Evolutionary conservation across 1,284 basidiomycete genomes (phyloP), one percentile per base, ranked within the genome.

Genomic region (Erythrobasidium hasegawianum): DNA sequence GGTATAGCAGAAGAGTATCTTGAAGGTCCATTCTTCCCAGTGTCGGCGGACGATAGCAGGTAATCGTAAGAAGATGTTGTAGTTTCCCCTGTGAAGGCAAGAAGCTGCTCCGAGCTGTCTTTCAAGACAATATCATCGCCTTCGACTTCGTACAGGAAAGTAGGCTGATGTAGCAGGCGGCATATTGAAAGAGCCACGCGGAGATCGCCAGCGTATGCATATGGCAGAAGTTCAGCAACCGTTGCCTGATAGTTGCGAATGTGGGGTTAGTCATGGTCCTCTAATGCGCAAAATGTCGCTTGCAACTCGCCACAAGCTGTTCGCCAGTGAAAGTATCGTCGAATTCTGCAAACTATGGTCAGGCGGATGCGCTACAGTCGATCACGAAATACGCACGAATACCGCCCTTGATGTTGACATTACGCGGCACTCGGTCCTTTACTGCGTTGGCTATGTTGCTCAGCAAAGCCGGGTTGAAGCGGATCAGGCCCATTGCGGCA

Each of bases 111-210:
- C 1, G 93, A 87, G 3, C 90, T 88, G 74, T 97, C 95, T 67
- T 88, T 86, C 52, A 97, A 79, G 0, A 86, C 82, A 24, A 86
- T 85, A 64, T 87, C 85, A 38, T 90, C 91, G 90, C 93, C 96
- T 76, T 97, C 94, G 7, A 97, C 94, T 76, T 98, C 95, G 76
- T 95, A 91, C 76, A 97, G 93, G 82, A 93, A 96, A 7, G 97
- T 83, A 76, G 95, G 90, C 69, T 85, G 87, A 73, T 97, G 93
- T 29, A 98, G 80, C 69, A 88, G 89, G 27, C 90, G 86, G 0
- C 92, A 94, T 13, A 96, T 86, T 72, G 86, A 84, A 11, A 97
- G 80, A 1, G 94, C 91, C 13, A 87, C 86, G 26, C 88, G 83
- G 2, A 92, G 82, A 73, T 92, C 89, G 62, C 81, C 83, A 0